Evolutionary conservation across 495 filamentous ascomycete species (phyloP).

Genomic region (Penicillium argentinense): DNA sequence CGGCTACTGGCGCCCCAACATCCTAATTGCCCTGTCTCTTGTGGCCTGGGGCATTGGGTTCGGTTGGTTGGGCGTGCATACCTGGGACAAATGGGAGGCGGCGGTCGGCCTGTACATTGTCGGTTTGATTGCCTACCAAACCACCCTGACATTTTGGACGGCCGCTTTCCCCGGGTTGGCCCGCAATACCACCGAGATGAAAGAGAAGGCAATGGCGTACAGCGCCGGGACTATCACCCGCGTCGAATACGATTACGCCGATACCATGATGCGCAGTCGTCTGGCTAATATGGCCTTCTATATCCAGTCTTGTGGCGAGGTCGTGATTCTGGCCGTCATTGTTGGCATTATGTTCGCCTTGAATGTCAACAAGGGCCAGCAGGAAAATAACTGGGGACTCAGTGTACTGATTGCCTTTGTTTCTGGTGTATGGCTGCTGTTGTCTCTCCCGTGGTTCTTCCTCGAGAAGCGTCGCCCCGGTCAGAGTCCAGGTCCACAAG

Average conservation of each 20-base stretch:
- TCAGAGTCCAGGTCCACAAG: conserved; percentile 45
- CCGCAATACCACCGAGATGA: conserved; percentile 55
- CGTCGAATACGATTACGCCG: conserved; percentile 60
- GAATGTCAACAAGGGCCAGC: conserved; percentile 54
- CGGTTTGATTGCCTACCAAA: conserved; percentile 65
- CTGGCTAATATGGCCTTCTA: conserved; percentile 63
- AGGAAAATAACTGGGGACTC: conserved; percentile 64
- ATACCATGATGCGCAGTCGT: conserved; percentile 61
- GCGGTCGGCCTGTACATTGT: conserved; percentile 61
- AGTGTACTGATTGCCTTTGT: conserved; percentile 65
- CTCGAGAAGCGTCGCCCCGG: conserved; percentile 63
- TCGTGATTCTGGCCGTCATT: conserved; percentile 60
- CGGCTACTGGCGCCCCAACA: conserved; percentile 60
- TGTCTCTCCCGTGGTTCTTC: conserved; percentile 63
- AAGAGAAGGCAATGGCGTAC: conserved; percentile 53
- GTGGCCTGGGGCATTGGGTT: conserved; percentile 62
- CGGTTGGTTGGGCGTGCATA: conserved; percentile 63
- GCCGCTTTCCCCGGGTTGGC: conserved; percentile 64
- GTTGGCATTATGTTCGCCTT: conserved; percentile 64
- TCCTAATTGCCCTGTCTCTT: conserved; percentile 58
- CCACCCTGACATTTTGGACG: conserved; percentile 66
- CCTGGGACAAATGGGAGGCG: conserved; percentile 52
- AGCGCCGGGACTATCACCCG: conserved; percentile 51
- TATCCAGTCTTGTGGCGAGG: conserved; percentile 58
- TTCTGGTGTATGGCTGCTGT: conserved; percentile 59